phyloP scores from a whole-genome alignment of 495 filamentous ascomycete species.

The Podospora tetraspora region DNA sequence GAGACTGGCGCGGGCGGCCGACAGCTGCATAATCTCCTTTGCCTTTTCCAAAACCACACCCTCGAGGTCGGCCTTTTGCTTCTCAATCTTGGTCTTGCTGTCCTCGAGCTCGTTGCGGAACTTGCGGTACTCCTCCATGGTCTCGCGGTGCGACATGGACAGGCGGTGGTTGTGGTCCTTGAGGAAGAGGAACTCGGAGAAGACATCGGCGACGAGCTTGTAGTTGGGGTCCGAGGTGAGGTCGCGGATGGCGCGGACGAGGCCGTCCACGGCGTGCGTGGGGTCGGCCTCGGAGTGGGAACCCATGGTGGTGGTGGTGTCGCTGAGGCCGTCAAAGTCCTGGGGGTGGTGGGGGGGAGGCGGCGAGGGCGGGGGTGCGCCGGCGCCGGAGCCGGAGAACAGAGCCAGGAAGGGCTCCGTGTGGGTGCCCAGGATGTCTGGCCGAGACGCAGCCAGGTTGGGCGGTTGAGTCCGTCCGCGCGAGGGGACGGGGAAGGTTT shows the following conservation, averaged over 20 bases:
- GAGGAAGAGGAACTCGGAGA: conserved; percentile 34
- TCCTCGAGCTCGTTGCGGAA: conserved; percentile 34
- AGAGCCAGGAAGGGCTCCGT: conserved; percentile 7
- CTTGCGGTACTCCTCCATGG: conserved; percentile 34
- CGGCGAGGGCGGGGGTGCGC: neutral
- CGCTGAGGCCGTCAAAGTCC: neutral
- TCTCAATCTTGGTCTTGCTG: conserved; percentile 21
- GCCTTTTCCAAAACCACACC: conserved; percentile 24
- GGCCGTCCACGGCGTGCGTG: conserved; percentile 31
- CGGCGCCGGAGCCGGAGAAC: conserved; percentile 7
- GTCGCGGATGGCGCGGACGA: conserved; percentile 35
- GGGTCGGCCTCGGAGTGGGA: conserved; percentile 24
- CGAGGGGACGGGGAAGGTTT: neutral
- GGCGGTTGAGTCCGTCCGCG: conserved; percentile 3
- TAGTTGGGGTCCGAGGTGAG: conserved; percentile 35
- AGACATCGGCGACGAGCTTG: conserved; percentile 37
- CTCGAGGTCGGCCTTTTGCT: conserved; percentile 31
- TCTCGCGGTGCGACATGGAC: conserved; percentile 29
- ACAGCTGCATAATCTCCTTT: conserved; percentile 28
- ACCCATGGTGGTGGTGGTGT: conserved; percentile 17
- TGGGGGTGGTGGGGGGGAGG: neutral
- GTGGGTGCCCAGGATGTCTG: conserved; percentile 10
- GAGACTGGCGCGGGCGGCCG: conserved; percentile 20
- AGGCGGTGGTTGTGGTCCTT: conserved; percentile 36
- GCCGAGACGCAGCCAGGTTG: conserved; percentile 24